Base-by-base conservation (phyloP, 257 asterid species). In the Lycium ferocissimum region DNA sequence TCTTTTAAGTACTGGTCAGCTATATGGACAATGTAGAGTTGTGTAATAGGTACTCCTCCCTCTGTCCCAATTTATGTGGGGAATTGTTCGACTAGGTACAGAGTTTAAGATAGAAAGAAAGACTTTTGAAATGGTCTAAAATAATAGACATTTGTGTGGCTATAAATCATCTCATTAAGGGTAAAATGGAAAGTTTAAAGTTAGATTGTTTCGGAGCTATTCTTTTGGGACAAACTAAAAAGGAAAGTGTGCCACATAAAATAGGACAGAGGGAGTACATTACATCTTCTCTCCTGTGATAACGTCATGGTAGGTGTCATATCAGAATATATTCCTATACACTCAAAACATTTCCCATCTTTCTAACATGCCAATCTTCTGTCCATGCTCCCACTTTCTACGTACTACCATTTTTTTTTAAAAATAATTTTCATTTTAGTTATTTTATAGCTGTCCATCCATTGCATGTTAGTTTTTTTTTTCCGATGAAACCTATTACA, bases 21-120 rank as follows among this genome's bases (percentile, higher is more conserved):
- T 35, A 13, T 33, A 33, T 35, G 73, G 72, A 33, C 73, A 11
- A 65, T 15, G 15, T 66, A 33, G 73, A 33, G 47, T 66, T 66
- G 18, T 58, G 33, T 35, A 66, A 66, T 66, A 66, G n/a, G 73
- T 11, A 65, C 43, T 26, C 35, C 71, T 65, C 71, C 71, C 71
- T 65, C 20, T 0, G 26, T 58, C 26, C 65, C 65, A 58, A 58
- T 18, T 58, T 18, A 58, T 58, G 33, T 58, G 65, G 65, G 26
- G 65, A 26, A 58, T 58, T 7, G 22, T 58, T 18, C 7, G 26
- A 58, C 65, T 58, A 58, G 22, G 22, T 17, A 58, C 20, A 20
- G 26, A 17, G 63, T 58, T 58, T 7, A 58, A 58, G 59, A 58
- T 57, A 15, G 61, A 56, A 56, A 56, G 61, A 56, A 56, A 56